phyloP scores from a whole-genome alignment of 192 early-diverging fungal species.

The Coemansia sp. region DNA sequence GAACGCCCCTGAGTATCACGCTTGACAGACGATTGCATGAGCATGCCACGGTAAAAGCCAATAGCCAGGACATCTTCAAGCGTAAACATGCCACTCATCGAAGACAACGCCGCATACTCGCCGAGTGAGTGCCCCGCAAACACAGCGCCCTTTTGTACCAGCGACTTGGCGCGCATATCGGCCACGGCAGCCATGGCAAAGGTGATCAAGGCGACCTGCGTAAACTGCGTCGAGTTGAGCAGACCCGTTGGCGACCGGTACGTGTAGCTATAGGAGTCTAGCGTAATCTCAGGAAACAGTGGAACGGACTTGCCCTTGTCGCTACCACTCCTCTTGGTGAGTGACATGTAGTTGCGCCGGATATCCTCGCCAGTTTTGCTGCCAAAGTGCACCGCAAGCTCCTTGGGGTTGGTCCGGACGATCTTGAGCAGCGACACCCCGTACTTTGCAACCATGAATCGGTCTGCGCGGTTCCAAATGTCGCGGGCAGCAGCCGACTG shows the following conservation, averaged over 20 bases:
- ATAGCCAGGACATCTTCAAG: conserved; percentile 83
- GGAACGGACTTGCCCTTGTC: background rate
- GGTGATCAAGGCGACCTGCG: conserved; percentile 80
- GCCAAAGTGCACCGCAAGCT: conserved; percentile 69
- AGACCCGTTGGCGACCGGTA: conserved; percentile 77
- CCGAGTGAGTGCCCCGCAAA: conserved; percentile 96
- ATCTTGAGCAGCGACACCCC: conserved; percentile 88
- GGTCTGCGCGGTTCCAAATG: conserved; percentile 90
- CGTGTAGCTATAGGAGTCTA: conserved; percentile 69
- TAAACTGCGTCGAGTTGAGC: conserved; percentile 91
- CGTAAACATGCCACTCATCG: conserved; percentile 69
- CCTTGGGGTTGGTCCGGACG: conserved; percentile 79
- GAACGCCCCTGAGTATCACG: conserved; percentile 77
- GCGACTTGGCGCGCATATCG: conserved; percentile 82
- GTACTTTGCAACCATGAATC: conserved; percentile 76
- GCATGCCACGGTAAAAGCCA: conserved; percentile 92
- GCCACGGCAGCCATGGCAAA: conserved; percentile 86
- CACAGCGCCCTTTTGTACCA: conserved; percentile 72
- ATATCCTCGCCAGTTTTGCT: conserved; percentile 72
- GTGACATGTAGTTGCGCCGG: conserved; percentile 71
- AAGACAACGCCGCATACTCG: conserved; percentile 82
- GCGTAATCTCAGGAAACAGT: conserved; percentile 56
- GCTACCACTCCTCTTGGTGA: conserved; percentile 46
- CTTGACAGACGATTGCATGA: conserved; percentile 91
- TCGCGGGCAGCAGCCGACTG: conserved; percentile 73